Conservation (phyloP, 75 land plant species). For the Ceratopteris richardii region DNA sequence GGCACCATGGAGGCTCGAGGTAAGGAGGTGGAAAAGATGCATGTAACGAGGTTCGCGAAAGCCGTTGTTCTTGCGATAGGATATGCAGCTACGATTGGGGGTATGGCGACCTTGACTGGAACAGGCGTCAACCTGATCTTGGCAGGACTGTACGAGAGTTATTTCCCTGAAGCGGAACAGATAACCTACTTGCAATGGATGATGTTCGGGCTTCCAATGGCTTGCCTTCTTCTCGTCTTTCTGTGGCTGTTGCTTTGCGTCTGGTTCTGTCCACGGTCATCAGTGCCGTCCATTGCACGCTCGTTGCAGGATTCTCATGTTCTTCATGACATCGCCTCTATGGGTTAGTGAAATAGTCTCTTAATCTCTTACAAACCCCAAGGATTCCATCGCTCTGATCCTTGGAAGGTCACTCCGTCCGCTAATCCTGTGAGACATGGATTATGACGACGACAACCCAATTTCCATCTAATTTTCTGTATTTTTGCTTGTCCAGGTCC, state of each 20-base stretch:
- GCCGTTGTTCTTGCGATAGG: conserved; percentile 72
- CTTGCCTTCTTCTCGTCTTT: conserved; percentile 38
- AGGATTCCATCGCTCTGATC: too few relatives aligned
- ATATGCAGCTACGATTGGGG: conserved; percentile 68
- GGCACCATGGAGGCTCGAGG: not conserved
- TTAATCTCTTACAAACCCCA: too few relatives aligned
- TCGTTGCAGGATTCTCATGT: conserved; percentile 44
- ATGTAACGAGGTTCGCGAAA: conserved; percentile 31
- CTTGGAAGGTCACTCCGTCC: too few relatives aligned
- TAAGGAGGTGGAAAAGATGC: conserved; percentile 1
- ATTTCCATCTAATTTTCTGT: not conserved
- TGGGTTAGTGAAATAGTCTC: conserved; percentile 34
- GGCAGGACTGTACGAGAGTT: conserved; percentile 66
- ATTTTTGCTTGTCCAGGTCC: conserved; percentile 42
- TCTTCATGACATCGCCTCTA: conserved; percentile 49
- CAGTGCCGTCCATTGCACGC: conserved; percentile 30
- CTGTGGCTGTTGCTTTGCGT: conserved; percentile 58
- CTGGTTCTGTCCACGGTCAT: conserved; percentile 34
- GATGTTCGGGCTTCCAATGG: conserved; percentile 68
- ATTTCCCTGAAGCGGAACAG: conserved; percentile 47
- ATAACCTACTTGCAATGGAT: conserved; percentile 74
- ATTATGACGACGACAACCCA: too few relatives aligned
- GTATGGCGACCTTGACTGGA: conserved; percentile 78
- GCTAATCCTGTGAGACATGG: too few relatives aligned
- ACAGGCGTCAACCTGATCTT: conserved; percentile 74